These are phyloP conservation scores for Thalassia testudinum DNA, from an alignment of 116 monocot species.

Conservation along the genomic window DNA sequence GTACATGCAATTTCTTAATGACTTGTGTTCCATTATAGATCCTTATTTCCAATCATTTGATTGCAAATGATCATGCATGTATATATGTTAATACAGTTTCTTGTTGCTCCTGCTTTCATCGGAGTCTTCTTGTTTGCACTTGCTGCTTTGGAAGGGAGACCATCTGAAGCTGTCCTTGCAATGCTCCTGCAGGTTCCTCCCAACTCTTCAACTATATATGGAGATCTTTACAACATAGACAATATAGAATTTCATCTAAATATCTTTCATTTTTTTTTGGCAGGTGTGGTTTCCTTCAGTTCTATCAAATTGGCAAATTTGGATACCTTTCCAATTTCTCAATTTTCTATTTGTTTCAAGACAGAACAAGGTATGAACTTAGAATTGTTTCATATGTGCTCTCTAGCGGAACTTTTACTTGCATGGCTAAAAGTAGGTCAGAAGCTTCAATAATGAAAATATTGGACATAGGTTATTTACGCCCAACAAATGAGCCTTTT, in stretches of 20 bases:
- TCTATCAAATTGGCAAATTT: conserved; percentile 78
- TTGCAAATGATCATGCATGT: not conserved
- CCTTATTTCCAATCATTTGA: too few species aligned
- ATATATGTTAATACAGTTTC: conserved; percentile 23
- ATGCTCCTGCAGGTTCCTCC: conserved; percentile 66
- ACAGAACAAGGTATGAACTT: too few species aligned
- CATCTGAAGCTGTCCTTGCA: conserved; percentile 43
- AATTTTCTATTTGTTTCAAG: conserved; percentile 73
- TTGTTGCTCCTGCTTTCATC: conserved; percentile 79
- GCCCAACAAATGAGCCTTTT: too few species aligned
- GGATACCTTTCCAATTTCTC: conserved; percentile 95
- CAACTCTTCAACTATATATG: too few species aligned
- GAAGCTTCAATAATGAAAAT: too few species aligned
- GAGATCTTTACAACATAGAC: not conserved
- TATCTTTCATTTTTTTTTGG: conserved; percentile 1
- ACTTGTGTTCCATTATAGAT: too few species aligned
- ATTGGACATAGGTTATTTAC: too few species aligned
- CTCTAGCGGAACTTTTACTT: too few species aligned
- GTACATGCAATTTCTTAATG: too few species aligned
- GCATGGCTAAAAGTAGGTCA: too few species aligned
- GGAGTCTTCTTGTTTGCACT: conserved; percentile 55
- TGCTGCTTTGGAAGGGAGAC: conserved; percentile 68
- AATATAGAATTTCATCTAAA: conserved; percentile 2
- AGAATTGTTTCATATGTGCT: too few species aligned
- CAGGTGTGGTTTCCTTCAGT: conserved; percentile 82